Percentiles rank a stretch among this genome's conserved stretches.
These are phyloP conservation scores for Saccharomyces hybrid DNA, from an alignment of 1,139 yeast species.

Conservation along the genomic window DNA sequence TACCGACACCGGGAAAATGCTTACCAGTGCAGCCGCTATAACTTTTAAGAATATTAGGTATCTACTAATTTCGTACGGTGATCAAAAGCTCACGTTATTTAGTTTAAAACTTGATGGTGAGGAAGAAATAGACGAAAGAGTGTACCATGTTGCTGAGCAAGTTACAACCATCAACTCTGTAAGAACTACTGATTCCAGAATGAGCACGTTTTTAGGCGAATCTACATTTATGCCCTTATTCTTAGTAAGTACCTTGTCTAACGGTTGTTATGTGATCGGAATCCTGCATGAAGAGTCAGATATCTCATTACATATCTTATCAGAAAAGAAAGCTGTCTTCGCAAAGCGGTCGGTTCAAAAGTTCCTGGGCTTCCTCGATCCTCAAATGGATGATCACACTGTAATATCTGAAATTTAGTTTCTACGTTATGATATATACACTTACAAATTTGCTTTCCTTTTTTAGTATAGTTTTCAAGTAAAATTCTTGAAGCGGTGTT, in stretches of 20 bases:
- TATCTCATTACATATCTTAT: not conserved
- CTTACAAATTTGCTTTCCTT: not conserved
- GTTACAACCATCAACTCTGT: conserved; percentile 4
- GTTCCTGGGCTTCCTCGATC: not conserved
- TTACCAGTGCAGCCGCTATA: not conserved
- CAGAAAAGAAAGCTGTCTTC: not conserved
- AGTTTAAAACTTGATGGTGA: not conserved
- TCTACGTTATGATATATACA: not conserved
- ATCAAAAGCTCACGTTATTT: not conserved
- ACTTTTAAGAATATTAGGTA: not conserved
- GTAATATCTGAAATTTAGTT: not conserved
- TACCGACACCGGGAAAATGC: not conserved
- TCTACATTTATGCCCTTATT: conserved; percentile 8
- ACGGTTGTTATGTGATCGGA: conserved; percentile 12
- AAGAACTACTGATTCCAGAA: too few relatives aligned
- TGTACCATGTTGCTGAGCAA: conserved; percentile 6
- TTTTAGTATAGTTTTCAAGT: not conserved
- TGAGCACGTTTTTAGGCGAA: not conserved
- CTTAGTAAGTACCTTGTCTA: conserved; percentile 9
- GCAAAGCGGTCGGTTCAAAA: not conserved
- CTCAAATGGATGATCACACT: not conserved
- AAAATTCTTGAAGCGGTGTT: not conserved
- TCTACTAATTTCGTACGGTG: not conserved
- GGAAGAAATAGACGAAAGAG: conserved; percentile 4
- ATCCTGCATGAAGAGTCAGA: not conserved